These are phyloP conservation scores for Penicillium aurantiogriseum DNA, from an alignment of 2,329 filamentous ascomycete species.

Conservation along the genomic window DNA sequence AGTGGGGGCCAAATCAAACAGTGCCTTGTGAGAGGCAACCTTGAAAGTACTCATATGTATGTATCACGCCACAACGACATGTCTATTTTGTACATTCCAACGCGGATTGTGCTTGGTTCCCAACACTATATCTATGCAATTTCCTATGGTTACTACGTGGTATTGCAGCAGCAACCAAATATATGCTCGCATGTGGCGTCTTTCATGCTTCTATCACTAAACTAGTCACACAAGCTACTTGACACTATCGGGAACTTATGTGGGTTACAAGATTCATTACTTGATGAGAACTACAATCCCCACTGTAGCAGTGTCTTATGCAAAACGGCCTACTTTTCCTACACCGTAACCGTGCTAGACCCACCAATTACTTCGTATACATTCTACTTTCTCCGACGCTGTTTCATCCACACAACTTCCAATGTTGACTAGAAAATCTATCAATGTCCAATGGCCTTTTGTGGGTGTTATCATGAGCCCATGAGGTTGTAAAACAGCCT, in stretches of 20 bases:
- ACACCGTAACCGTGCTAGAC: neutral
- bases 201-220: neutral
- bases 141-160: too few relatives aligned
- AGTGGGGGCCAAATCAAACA: neutral
- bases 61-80: neutral
- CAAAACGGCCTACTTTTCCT: neutral
- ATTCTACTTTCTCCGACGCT: neutral
- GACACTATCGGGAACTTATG: neutral
- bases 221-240: neutral
- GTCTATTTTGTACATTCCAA: neutral
- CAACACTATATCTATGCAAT: neutral
- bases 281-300: neutral
- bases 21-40: too few relatives aligned
- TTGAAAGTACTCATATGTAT: neutral
- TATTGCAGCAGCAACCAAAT: neutral
- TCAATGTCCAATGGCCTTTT: too few relatives aligned
- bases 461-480: accelerated
- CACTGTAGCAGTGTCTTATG: too few relatives aligned
- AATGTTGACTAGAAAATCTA: neutral
- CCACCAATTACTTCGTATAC: too few relatives aligned
- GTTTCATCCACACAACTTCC: too few relatives aligned
- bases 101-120: neutral
- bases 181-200: neutral
- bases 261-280: neutral
- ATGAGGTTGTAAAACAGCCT: neutral